Conservation (phyloP, 371 early-diverging fungal genomes). For the Actinomucor elegans region DNA sequence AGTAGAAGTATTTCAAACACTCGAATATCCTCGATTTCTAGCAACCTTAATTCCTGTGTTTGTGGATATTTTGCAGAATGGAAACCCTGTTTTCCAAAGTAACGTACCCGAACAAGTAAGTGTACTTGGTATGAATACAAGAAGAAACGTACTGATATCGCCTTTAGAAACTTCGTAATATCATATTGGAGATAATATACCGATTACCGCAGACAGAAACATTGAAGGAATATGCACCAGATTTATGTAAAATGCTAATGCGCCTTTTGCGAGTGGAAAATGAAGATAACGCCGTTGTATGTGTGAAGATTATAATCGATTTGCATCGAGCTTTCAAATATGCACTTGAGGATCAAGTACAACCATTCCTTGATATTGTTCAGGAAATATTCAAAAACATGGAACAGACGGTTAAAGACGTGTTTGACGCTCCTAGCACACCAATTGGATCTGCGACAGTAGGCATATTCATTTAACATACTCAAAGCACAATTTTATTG, state of each 20-base stretch:
- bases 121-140: background rate
- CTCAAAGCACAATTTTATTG: too few species aligned
- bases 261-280: slow-evolving; percentile 85
- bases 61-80: slow-evolving; percentile 71
- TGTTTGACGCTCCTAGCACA: slow-evolving; percentile 73
- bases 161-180: slow-evolving; percentile 84
- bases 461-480: too few species aligned
- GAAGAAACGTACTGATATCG: background rate
- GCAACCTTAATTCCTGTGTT: slow-evolving; percentile 85
- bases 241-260: slow-evolving; percentile 69
- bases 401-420: slow-evolving; percentile 79
- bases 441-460: slow-evolving; percentile 58
- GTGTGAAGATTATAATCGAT: slow-evolving; percentile 94
- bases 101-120: slow-evolving; percentile 83
- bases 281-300: slow-evolving; percentile 94
- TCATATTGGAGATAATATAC: slow-evolving; percentile 89
- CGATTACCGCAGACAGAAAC: slow-evolving; percentile 87
- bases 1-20: slow-evolving; percentile 84
- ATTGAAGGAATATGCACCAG: slow-evolving; percentile 61
- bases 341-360: slow-evolving; percentile 82
- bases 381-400: slow-evolving; percentile 90
- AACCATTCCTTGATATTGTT: slow-evolving; percentile 89
- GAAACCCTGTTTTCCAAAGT: slow-evolving; percentile 79
- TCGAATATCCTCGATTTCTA: slow-evolving; percentile 81
- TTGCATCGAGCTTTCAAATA: slow-evolving; percentile 84